phyloP scores from a whole-genome alignment of 2,329 filamentous ascomycete species.

The Sporothrix luriei region DNA sequence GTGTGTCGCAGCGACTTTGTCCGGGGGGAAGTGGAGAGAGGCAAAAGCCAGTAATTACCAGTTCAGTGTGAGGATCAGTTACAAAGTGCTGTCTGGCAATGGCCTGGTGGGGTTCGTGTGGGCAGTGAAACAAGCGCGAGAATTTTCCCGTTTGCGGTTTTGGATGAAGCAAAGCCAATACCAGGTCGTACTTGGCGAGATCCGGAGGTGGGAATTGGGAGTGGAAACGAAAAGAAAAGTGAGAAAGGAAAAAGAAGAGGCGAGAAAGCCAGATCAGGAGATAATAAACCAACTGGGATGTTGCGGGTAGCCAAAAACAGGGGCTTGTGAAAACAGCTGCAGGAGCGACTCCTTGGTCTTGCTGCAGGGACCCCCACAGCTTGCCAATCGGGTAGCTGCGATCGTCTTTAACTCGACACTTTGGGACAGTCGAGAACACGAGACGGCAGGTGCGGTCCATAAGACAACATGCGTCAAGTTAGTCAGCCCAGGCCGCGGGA shows the following conservation, averaged over 20 bases:
- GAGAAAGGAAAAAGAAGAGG: slow-evolving; percentile 8
- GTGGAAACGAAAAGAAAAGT: background rate
- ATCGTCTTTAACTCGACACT: slow-evolving; percentile 8
- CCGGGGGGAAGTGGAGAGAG: slow-evolving; percentile 17
- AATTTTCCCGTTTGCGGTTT: slow-evolving; percentile 32
- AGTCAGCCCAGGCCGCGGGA: background rate
- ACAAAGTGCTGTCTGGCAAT: background rate
- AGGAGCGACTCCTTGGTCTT: slow-evolving; percentile 17
- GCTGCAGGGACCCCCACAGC: slow-evolving; percentile 12
- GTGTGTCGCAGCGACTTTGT: slow-evolving; percentile 19
- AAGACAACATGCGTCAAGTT: background rate
- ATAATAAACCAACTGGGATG: background rate
- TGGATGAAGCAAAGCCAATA: background rate
- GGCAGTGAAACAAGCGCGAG: slow-evolving; percentile 32
- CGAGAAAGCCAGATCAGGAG: slow-evolving; percentile 12
- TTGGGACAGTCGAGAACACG: background rate
- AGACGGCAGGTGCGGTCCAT: background rate
- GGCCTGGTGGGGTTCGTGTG: background rate
- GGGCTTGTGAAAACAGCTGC: slow-evolving; percentile 1
- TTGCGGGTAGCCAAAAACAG: background rate
- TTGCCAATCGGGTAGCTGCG: slow-evolving; percentile 3
- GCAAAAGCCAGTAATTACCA: too few relatives aligned
- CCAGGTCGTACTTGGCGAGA: slow-evolving; percentile 2
- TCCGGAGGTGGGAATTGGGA: background rate
- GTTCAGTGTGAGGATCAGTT: background rate